Evolutionary conservation across 805 yeast genomes (phyloP), one percentile per base, ranked within the genome.

Genomic region (Tetrapisispora phaffii): DNA sequence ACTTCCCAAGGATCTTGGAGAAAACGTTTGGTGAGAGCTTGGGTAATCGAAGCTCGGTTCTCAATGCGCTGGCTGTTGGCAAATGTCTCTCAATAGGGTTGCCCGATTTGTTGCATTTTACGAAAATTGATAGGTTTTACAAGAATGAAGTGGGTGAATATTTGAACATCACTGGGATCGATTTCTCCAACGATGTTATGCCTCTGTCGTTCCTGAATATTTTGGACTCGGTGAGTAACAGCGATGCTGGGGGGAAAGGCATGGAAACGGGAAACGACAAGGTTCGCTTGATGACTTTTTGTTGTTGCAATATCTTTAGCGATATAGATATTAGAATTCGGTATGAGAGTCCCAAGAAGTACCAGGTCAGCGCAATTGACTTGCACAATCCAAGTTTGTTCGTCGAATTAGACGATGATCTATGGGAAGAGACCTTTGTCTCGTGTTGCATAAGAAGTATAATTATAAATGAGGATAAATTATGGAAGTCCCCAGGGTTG

Each of bases 231-330:
- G 57, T 52, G 26, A 56, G 56, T 6, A 34, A 51, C 10, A 35
- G 44, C 7, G 50, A 51, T 5, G 44, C 55, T 9, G 34, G 44
- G n/a, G 21, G 6, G 12, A 34, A 17, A 3, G 4, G 37, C 4
- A 2, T n/a, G 22, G 13, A 34, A 12, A 17, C 13, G 4, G 22
- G 16, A 3, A 16, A 15, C 1, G 21, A 26, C 2, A 24, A 57
- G 21, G 59, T 57, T 34, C 57, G 55, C 31, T 57, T 60, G 20
- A 59, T 64, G 20, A 79, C 86, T 0, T 79, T 72, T 51, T 82
- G 87, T 60, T 64, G 80, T 15, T 86, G 79, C 67, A 89, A 93
- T 62, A 72, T 82, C 17, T 85, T 93, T 56, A 68, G 79, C 33
- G 74, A 73, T 45, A 74, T 82, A 5, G 98, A 90, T 60, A 66